These are phyloP conservation scores for Brettanomyces anomalus DNA, from an alignment of 805 yeast genomes.

Conservation along the genomic window DNA sequence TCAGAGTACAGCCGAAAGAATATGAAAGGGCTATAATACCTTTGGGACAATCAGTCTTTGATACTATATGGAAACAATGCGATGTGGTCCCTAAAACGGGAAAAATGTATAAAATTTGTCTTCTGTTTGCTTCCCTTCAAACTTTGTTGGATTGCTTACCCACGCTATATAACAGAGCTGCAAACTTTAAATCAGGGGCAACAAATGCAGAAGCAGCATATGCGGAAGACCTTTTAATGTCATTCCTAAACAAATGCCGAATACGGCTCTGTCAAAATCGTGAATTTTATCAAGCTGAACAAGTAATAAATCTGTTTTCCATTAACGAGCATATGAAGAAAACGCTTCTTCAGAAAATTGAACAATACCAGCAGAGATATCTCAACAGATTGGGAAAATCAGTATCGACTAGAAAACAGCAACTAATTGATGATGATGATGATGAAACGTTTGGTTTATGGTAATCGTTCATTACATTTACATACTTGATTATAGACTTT, in stretches of 20 bases:
- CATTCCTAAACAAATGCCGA: slow-evolving; percentile 17
- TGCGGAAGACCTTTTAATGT: slow-evolving; percentile 12
- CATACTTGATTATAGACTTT: not conserved
- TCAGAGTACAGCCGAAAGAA: slow-evolving; percentile 7
- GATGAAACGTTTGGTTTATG: slow-evolving; percentile 22
- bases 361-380: slow-evolving; percentile 12
- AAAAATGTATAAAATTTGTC: slow-evolving; percentile 12
- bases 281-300: slow-evolving; percentile 20
- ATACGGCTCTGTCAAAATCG: slow-evolving; percentile 12
- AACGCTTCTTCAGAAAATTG: slow-evolving; percentile 8
- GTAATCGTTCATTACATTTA: slow-evolving; percentile 6
- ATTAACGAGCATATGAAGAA: slow-evolving; percentile 14
- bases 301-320: slow-evolving; percentile 19
- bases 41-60: slow-evolving; percentile 16
- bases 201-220: slow-evolving; percentile 12
- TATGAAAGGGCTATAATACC: not conserved
- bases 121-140: slow-evolving; percentile 17
- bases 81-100: slow-evolving; percentile 10
- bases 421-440: slow-evolving; percentile 19
- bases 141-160: slow-evolving; percentile 18
- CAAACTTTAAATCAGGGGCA: slow-evolving; percentile 6
- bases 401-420: slow-evolving; percentile 7
- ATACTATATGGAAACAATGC: slow-evolving; percentile 16
- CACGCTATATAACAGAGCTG: slow-evolving; percentile 6
- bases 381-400: slow-evolving; percentile 10